Evolutionary conservation across 495 filamentous ascomycete species (phyloP).

Genomic region (Clavariopsis aquatica): DNA sequence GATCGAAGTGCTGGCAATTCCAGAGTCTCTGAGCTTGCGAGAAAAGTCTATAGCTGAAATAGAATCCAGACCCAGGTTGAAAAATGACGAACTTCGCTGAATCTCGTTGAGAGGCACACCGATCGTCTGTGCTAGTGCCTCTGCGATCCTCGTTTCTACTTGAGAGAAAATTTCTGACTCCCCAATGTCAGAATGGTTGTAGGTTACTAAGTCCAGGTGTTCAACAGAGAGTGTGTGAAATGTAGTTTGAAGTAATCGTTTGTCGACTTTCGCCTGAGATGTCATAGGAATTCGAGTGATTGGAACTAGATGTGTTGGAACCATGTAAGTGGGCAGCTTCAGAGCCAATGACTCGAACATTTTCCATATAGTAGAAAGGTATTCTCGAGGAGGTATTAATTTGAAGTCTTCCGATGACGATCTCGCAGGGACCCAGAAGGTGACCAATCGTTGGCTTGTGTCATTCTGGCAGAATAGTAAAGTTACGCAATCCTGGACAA

Average conservation of each 20-base stretch:
- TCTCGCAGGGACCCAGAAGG: constrained; percentile 57
- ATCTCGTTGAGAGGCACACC: constrained; percentile 50
- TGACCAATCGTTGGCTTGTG: constrained; percentile 51
- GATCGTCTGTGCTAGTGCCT: constrained; percentile 54
- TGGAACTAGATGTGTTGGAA: constrained; percentile 68
- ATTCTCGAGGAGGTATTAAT: neutral
- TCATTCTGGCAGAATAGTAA: constrained; percentile 48
- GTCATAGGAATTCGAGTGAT: constrained; percentile 65
- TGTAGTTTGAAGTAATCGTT: constrained; percentile 44
- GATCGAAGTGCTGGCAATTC: constrained; percentile 54
- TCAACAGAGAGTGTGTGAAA: constrained; percentile 38
- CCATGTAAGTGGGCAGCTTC: constrained; percentile 64
- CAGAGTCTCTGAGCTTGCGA: constrained; percentile 49
- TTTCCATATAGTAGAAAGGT: constrained; percentile 5
- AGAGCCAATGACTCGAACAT: constrained; percentile 41
- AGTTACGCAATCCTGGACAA: constrained; percentile 56
- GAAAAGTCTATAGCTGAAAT: constrained; percentile 74
- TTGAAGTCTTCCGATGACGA: constrained; percentile 18
- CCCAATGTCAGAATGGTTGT: constrained; percentile 7
- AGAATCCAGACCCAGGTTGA: constrained; percentile 74
- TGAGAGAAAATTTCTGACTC: constrained; percentile 45
- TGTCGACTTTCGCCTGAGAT: constrained; percentile 64
- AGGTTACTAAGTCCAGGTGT: constrained; percentile 41
- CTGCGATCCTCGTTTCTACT: constrained; percentile 51
- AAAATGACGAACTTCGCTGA: constrained; percentile 54